Conservation (phyloP, 2,329 filamentous ascomycete species). For the Botrytis squamosa region DNA sequence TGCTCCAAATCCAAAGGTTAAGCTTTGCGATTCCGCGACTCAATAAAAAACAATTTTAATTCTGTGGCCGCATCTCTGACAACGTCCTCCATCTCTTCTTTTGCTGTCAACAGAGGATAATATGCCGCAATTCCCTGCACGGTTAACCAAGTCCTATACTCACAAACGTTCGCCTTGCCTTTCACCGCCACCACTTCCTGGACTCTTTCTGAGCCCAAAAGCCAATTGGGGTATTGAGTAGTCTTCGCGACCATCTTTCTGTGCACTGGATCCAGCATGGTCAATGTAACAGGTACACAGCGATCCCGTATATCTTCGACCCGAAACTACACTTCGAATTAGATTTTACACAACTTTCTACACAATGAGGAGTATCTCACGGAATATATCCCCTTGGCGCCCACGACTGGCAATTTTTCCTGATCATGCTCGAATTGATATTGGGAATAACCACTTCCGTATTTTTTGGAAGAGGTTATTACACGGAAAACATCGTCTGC, state of each 20-base stretch:
- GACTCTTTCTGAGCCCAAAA: conserved; percentile 28
- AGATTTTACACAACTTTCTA: background rate
- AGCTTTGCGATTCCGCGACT: background rate
- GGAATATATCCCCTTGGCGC: conserved; percentile 26
- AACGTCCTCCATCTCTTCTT: conserved; percentile 24
- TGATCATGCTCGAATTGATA: conserved; percentile 26
- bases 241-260: conserved; percentile 25
- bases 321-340: conserved; percentile 1
- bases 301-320: conserved; percentile 14
- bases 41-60: conserved; percentile 19
- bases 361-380: conserved; percentile 16
- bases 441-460: conserved; percentile 23
- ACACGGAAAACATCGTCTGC: conserved; percentile 29
- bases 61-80: conserved; percentile 18
- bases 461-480: conserved; percentile 26
- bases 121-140: conserved; percentile 29
- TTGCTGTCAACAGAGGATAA: conserved; percentile 27
- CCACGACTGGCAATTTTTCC: conserved; percentile 26
- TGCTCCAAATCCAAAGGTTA: background rate
- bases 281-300: conserved; percentile 20
- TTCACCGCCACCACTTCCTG: conserved; percentile 30
- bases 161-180: conserved; percentile 25
- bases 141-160: conserved; percentile 31
- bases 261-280: conserved; percentile 26
- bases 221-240: conserved; percentile 27